Base-by-base conservation (phyloP, 2,329 filamentous ascomycete species). In the Penicillium hesseltinei region DNA sequence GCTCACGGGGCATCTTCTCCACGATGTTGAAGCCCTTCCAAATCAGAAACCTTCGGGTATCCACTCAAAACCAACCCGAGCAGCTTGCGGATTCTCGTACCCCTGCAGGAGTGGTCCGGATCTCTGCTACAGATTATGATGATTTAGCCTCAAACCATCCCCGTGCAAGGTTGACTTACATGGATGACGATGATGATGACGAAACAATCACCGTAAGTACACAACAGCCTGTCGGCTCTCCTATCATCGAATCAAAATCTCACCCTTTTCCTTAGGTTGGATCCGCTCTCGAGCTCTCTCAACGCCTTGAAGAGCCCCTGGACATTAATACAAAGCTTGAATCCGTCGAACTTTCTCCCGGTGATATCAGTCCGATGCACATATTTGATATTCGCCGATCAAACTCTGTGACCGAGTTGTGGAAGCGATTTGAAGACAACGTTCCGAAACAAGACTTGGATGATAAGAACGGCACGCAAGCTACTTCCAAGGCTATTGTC, bases 121-220 rank as follows among this genome's bases (percentile, higher is more conserved):
- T 81, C 55, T 75, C 76, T 42, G 66, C 70, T 25, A 62, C 68
- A 15, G 72, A 78, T 48, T 81, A 81, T 52, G 76, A 80, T 66
- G 65, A 69, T 23, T 71, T 78, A 47, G 69, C 78, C 36, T 65
- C 66, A 19, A 71, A 63, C 47, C 65, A 77, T 63, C 78, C 78
- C 23, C 71, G 73, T 40, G 77, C 77, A 13, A 71, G 68, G 35
- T 61, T 81, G 44, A 76, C 68, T 21, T 81, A 80, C 58, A 48
- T 75, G 52, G 78, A 81, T 63, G 74, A 78, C 11, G 78, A 80
- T 58, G 77, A 80, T 59, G 78, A 80, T 60, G 75, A 80, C 55
- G 76, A 78, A 54, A 66, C 71, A 33, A 77, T 81, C 54, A 80
- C 75, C 7, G 78, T 78, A 64, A 68, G 74, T 66, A 23, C 19